Conservation (phyloP, 1,139 yeast genomes). For the Lodderomyces jiufengensis region DNA sequence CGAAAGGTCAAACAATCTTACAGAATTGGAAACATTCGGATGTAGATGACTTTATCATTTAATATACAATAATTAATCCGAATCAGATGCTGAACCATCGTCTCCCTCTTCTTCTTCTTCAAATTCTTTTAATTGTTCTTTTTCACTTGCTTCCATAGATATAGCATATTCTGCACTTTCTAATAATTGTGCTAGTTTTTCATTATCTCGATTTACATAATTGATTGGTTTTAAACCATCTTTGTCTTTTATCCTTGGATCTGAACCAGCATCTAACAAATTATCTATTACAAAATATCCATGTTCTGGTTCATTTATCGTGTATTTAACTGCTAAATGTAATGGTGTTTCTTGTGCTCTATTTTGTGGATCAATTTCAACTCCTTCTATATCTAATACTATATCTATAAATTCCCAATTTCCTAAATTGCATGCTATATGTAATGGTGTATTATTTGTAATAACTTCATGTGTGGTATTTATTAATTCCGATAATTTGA, state of each 20-base stretch:
- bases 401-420: constrained; percentile 83
- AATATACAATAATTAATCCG: constrained; percentile 18
- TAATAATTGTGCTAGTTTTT: constrained; percentile 54
- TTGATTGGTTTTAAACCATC: constrained; percentile 68
- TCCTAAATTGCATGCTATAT: constrained; percentile 77
- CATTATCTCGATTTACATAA: constrained; percentile 52
- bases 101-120: constrained; percentile 20
- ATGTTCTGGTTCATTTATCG: constrained; percentile 73
- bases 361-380: constrained; percentile 81
- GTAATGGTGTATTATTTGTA: constrained; percentile 79
- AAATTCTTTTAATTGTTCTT: constrained; percentile 23
- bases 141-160: constrained; percentile 35
- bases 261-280: constrained; percentile 88
- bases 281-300: constrained; percentile 78
- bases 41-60: constrained; percentile 28
- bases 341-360: constrained; percentile 85
- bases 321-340: constrained; percentile 77
- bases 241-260: constrained; percentile 51
- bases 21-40: constrained; percentile 31
- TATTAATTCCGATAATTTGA: constrained; percentile 54
- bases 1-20: constrained; percentile 19
- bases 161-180: constrained; percentile 82
- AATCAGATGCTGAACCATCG: constrained; percentile 32
- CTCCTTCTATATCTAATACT: constrained; percentile 83
- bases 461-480: constrained; percentile 70